phyloP scores from a whole-genome alignment of 164 flowering plant genomes.

The Liquidambar formosana region DNA sequence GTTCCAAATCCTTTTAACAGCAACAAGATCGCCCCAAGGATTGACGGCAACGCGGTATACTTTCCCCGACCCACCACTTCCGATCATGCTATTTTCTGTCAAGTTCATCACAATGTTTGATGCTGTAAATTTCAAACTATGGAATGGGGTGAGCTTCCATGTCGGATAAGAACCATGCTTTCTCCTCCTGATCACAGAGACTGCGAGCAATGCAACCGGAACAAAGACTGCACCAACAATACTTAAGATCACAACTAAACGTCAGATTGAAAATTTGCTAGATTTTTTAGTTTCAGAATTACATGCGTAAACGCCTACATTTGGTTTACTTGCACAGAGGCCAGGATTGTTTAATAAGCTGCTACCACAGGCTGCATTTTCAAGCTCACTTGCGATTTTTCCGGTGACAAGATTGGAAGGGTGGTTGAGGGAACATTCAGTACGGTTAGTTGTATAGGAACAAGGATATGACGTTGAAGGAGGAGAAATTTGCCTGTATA shows the following conservation, averaged over 20 bases:
- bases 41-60: constrained; percentile 23
- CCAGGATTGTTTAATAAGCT: constrained; percentile 16
- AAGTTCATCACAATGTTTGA: constrained; percentile 34
- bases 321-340: no score
- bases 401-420: constrained; percentile 55
- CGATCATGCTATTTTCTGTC: constrained; percentile 44
- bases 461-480: no score
- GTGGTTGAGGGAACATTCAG: constrained; percentile 47
- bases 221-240: constrained; percentile 6
- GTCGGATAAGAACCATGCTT: constrained; percentile 16
- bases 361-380: constrained; percentile 27
- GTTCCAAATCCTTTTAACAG: constrained; percentile 56
- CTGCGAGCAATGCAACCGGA: not conserved
- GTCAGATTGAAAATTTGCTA: constrained; percentile 13
- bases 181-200: constrained; percentile 2
- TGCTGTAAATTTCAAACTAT: constrained; percentile 42
- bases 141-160: constrained; percentile 58
- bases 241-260: constrained; percentile 24
- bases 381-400: constrained; percentile 34
- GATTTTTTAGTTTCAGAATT: no score
- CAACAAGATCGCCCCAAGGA: constrained; percentile 34
- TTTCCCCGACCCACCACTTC: constrained; percentile 48
- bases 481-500: no score
- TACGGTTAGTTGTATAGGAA: no score
- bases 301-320: no score